A percentile compares a stretch with the other conserved stretches of the same genome.
Conservation (phyloP, 108 stramenopile species). For the Pseudonitzschia delicatissima region DNA sequence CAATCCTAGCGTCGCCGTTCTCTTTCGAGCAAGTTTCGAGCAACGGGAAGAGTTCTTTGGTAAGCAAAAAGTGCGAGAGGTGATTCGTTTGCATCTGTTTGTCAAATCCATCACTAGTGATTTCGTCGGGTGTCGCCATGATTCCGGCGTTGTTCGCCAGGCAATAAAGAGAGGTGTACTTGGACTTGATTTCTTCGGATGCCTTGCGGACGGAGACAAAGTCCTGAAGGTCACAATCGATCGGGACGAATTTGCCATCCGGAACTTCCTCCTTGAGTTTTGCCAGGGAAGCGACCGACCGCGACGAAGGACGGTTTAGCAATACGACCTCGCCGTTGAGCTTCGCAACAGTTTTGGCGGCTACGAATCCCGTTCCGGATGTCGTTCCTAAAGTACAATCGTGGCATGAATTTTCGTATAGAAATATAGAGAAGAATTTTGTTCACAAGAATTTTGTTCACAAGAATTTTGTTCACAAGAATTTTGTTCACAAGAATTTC, state of each 20-base stretch:
- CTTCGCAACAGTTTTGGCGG: constrained; percentile 22
- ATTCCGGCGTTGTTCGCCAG: constrained; percentile 57
- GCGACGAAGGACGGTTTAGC: constrained; percentile 17
- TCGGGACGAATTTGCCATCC: constrained; percentile 26
- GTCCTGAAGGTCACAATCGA: constrained; percentile 45
- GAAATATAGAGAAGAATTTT: background rate
- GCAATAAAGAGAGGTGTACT: constrained; percentile 30
- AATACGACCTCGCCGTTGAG: constrained; percentile 22
- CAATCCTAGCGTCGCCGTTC: constrained; percentile 47
- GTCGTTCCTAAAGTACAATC: background rate
- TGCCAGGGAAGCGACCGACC: background rate
- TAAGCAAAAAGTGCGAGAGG: constrained; percentile 59
- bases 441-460: background rate
- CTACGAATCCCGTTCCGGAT: constrained; percentile 22
- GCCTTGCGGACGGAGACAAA: constrained; percentile 42
- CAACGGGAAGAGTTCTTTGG: constrained; percentile 43
- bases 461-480: background rate
- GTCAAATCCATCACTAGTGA: constrained; percentile 60
- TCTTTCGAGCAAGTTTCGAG: constrained; percentile 9
- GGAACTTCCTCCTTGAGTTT: constrained; percentile 13
- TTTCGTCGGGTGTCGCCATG: constrained; percentile 40
- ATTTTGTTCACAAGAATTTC: background rate
- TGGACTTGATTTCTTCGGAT: constrained; percentile 24
- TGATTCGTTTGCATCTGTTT: constrained; percentile 54
- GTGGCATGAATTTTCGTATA: background rate